Percentiles rank a stretch among this genome's conserved stretches.
phyloP scores from a whole-genome alignment of 441 rosid species.

The Euphorbia schlechtendalii region DNA sequence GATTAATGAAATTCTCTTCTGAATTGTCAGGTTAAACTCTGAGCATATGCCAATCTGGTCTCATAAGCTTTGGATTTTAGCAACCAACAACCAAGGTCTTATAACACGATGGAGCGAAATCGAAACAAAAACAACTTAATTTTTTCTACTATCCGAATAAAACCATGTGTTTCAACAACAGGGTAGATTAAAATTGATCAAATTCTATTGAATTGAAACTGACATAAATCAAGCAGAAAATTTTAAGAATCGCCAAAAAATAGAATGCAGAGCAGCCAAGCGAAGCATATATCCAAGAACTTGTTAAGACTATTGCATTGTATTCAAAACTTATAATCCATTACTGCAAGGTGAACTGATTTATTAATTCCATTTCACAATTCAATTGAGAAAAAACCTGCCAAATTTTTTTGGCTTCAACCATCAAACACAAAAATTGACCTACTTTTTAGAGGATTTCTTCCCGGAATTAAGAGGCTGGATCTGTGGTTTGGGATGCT shows the following conservation, averaged over 20 bases:
- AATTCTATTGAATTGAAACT: background rate
- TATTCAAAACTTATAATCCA: background rate
- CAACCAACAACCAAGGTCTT: no score
- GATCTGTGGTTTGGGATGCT: conserved; percentile 68
- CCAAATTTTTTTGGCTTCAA: background rate
- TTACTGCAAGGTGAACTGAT: background rate
- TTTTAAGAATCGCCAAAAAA: background rate
- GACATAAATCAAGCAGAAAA: background rate
- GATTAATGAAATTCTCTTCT: background rate
- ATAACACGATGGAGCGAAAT: no score
- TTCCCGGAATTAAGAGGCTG: conserved; percentile 44
- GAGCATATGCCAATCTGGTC: background rate
- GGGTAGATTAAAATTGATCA: background rate
- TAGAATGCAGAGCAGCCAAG: background rate
- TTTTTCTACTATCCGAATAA: background rate
- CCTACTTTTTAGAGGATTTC: conserved; percentile 59
- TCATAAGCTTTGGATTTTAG: background rate
- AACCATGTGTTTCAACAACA: background rate
- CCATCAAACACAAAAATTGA: background rate
- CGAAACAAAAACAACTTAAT: background rate
- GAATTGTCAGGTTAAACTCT: background rate
- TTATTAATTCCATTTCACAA: background rate
- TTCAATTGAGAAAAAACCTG: background rate
- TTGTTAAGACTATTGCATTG: background rate
- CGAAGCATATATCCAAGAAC: background rate